Conservation (phyloP, 257 asterid genomes). For the Primulina eburnea region DNA sequence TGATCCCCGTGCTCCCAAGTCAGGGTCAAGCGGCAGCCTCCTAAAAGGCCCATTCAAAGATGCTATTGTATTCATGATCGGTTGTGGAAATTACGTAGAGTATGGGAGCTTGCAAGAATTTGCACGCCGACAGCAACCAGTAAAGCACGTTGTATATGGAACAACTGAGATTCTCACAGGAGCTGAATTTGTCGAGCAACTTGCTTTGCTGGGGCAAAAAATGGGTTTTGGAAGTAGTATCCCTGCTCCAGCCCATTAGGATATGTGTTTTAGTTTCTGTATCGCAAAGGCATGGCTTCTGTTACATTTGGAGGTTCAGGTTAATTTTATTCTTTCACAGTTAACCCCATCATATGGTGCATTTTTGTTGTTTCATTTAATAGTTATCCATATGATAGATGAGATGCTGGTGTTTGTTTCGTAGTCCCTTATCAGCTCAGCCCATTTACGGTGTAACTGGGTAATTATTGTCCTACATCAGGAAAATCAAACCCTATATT, state of each 20-base stretch:
- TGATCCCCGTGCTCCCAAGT: conserved; percentile 93
- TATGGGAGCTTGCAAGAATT: conserved; percentile 77
- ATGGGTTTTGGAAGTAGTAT: conserved; percentile 71
- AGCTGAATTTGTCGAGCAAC: conserved; percentile 92
- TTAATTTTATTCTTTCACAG: not conserved
- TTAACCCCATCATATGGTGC: not conserved
- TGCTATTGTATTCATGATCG: conserved; percentile 94
- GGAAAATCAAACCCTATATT: not conserved
- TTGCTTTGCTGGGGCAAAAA: conserved; percentile 65
- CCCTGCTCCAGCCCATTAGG: conserved; percentile 29
- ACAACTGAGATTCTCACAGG: conserved; percentile 91
- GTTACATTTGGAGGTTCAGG: conserved; percentile 4
- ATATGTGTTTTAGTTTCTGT: not conserved
- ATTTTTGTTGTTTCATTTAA: not conserved
- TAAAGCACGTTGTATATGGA: conserved; percentile 77
- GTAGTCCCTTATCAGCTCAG: not conserved
- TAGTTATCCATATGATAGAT: not conserved
- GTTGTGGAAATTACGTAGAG: conserved; percentile 97
- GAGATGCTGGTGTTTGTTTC: not conserved
- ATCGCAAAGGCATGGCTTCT: not conserved
- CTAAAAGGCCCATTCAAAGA: conserved; percentile 92
- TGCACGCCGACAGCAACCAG: conserved; percentile 72
- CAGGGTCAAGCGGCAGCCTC: conserved; percentile 66
- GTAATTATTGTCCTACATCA: not conserved
- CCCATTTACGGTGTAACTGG: not conserved